Evolutionary conservation across 1,284 basidiomycete genomes (phyloP), one percentile per base, ranked within the genome.

Genomic region (Mycosarcoma maydis): DNA sequence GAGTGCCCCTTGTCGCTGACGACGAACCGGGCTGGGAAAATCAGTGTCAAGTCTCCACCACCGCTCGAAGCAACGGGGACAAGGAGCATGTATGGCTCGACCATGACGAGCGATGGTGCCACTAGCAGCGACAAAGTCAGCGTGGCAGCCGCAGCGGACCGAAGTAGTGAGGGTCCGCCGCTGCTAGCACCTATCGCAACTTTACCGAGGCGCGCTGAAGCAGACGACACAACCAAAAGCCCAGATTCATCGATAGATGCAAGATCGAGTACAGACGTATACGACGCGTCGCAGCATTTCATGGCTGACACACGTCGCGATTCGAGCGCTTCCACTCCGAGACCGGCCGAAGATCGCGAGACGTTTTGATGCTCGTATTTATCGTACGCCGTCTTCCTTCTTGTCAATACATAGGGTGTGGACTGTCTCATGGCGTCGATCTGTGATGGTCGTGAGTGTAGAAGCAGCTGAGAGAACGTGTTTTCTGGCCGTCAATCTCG

Each of bases 281-380:
- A 39, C 10, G 17, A 30, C 11, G n/a, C n/a, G n/a, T n/a, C n/a
- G n/a, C n/a, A n/a, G n/a, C n/a, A n/a, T n/a, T n/a, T n/a, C n/a
- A n/a, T n/a, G n/a, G n/a, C n/a, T n/a, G 45, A 45, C 8, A 34
- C 39, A 29, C 26, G 58, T 30, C 27, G 53, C 4, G 50, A 53
- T 23, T 58, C 61, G 1, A 65, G 61, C 19, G 54, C 61, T 5
- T 48, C 49, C 6, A 65, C 61, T 5, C 61, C 61, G 7, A 41
- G 55, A 13, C 61, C 61, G 26, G 55, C 61, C 7, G 61, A 58
- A 17, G 50, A 65, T 30, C 61, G 61, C n/a, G 54, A 64, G 36
- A 37, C 42, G 11, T 61, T 61, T 17, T 37, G 14, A 20, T 13
- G n/a, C n/a, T n/a, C n/a, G n/a, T n/a, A n/a, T n/a, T n/a, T n/a